Evolutionary conservation across 441 rosid species (phyloP), one percentile per base, ranked within the genome.

Genomic region (Biscutella laevigata): DNA sequence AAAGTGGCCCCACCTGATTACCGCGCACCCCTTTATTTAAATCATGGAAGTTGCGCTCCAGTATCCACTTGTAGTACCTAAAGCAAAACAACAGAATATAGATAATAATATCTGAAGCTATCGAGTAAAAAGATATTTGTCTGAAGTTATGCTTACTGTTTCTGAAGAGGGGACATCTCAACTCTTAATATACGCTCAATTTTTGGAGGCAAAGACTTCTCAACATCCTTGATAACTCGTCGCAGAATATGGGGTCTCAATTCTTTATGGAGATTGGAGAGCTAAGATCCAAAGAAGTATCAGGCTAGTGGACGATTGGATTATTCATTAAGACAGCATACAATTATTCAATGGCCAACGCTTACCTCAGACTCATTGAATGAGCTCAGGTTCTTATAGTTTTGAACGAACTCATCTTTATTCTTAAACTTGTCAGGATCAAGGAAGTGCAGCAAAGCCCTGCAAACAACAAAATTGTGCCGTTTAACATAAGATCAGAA

Each of bases 81-180:
- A 32, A 28, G 50, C 25, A 17, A 42, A 69, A 32, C 22, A 70
- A 40, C 21, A 52, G 40, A 25, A 47, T 19, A 8, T 32, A 34
- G 42, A 40, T 51, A 46, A 37, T 25, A 39, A 19, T 37, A 32
- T 32, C 35, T 8, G 45, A 54, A 35, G 30, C 17, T 35, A 39
- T 11, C 11, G 19, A 27, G 48, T 53, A 28, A 58, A 43, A 30
- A 51, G 16, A 51, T 61, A 16, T 40, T n/a, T 57, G 29, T 27
- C 46, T 30, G 24, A 53, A 53, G 17, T 16, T 34, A 40, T 52
- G 59, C 89, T 77, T 66, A 94, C 99, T 90, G 99, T 72, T 90
- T 94, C 74, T 94, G 99, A 58, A 94, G 89, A 62, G 96, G 99
- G 42, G 99, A 94, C 99, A 94, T 94, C 73, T 90, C 99, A 63